Conservation (phyloP, 2,329 filamentous ascomycete genomes). For the Beauveria brongniartii region DNA sequence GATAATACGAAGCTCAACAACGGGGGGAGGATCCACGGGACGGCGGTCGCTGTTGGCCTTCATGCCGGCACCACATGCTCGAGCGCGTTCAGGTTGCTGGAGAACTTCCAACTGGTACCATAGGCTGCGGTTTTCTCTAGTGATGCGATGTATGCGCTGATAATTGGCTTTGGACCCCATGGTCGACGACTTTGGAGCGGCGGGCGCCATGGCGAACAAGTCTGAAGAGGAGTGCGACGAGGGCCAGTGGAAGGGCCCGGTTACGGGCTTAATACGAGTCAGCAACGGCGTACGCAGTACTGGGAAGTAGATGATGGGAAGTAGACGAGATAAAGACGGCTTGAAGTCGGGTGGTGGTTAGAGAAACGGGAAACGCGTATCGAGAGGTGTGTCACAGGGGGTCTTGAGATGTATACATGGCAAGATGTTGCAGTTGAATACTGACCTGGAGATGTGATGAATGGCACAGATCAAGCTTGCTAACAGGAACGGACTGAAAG, state of each 20-base stretch:
- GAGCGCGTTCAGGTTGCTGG: conserved; percentile 87
- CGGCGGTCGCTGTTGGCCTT: conserved; percentile 70
- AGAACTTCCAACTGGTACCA: conserved; percentile 79
- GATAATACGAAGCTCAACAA: conserved; percentile 82
- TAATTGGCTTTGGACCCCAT: conserved; percentile 26
- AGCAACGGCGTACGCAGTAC: background rate
- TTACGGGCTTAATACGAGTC: background rate
- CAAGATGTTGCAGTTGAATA: background rate
- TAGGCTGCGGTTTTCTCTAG: conserved; percentile 66
- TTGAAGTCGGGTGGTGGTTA: background rate
- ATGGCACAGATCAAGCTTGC: background rate
- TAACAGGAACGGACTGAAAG: background rate
- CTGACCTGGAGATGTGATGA: background rate
- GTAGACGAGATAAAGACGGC: background rate
- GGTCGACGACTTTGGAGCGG: conserved; percentile 26
- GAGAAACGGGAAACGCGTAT: background rate
- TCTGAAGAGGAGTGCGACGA: background rate
- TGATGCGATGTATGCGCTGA: conserved; percentile 44
- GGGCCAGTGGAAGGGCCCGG: background rate
- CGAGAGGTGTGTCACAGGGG: background rate
- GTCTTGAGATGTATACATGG: background rate
- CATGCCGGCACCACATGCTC: conserved; percentile 89
- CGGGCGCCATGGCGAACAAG: conserved; percentile 12
- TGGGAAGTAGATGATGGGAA: background rate
- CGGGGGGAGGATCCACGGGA: conserved; percentile 88